These are phyloP conservation scores for Saccharomycopsis phalli DNA, from an alignment of 1,139 yeast genomes.

Conservation along the genomic window DNA sequence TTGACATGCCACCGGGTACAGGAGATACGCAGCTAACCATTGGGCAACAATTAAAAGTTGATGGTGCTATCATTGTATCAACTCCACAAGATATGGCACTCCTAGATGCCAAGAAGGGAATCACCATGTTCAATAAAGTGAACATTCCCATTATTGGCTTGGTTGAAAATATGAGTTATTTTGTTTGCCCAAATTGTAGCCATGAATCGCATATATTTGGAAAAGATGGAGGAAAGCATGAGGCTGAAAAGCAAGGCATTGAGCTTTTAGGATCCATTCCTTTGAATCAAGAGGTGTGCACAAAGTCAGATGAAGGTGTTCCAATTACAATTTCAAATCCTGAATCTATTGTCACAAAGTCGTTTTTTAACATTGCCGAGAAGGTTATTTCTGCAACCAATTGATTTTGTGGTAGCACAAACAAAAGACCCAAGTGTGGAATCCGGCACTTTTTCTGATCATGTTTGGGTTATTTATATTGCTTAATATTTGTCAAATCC, in stretches of 20 bases:
- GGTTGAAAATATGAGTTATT: conserved; percentile 79
- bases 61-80: conserved; percentile 75
- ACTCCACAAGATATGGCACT: conserved; percentile 86
- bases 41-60: conserved; percentile 66
- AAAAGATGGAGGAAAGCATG: conserved; percentile 44
- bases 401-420: too few relatives aligned
- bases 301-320: conserved; percentile 52
- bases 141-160: conserved; percentile 68
- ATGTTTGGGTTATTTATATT: too few relatives aligned
- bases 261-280: conserved; percentile 62
- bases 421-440: too few relatives aligned
- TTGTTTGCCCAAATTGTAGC: conserved; percentile 63
- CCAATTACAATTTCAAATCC: conserved; percentile 50
- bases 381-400: too few relatives aligned
- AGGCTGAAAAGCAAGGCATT: conserved; percentile 44
- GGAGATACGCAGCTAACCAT: conserved; percentile 82
- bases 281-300: conserved; percentile 51
- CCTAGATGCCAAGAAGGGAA: conserved; percentile 74
- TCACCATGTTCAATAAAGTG: conserved; percentile 68
- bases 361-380: conserved; percentile 40
- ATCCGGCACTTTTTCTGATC: too few relatives aligned
- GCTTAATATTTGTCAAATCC: too few relatives aligned
- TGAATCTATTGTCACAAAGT: conserved; percentile 29
- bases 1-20: conserved; percentile 91
- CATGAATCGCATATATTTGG: conserved; percentile 76